Percentiles rank a stretch among this genome's conserved stretches.
Evolutionary conservation across 306 rosid genomes (phyloP).

Genomic region (Cicer judaicum): DNA sequence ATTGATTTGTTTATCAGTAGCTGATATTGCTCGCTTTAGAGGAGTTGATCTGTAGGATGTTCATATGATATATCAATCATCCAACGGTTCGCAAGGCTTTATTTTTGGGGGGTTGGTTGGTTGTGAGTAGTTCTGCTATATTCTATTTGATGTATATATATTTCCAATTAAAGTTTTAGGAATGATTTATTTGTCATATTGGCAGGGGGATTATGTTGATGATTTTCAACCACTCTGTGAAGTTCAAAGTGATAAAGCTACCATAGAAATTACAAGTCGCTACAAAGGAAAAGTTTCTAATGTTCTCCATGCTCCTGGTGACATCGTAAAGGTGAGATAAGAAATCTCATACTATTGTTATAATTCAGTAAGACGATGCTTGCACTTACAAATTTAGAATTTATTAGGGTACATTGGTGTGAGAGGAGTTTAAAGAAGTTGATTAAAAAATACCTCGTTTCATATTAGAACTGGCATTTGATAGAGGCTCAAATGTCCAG

Average conservation of each 20-base stretch:
- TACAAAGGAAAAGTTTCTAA: constrained; percentile 77
- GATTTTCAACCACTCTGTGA: constrained; percentile 93
- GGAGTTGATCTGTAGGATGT: no score
- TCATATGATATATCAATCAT: no score
- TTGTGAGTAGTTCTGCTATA: no score
- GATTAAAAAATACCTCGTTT: neutral
- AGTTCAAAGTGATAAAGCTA: constrained; percentile 99
- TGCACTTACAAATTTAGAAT: neutral
- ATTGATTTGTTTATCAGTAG: no score
- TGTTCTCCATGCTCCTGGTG: constrained; percentile 75
- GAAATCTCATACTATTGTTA: constrained; percentile 4
- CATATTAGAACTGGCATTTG: neutral
- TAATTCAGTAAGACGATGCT: constrained; percentile 13
- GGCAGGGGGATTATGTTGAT: constrained; percentile 85
- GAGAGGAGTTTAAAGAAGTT: constrained; percentile 5
- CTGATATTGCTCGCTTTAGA: no score
- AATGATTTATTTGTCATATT: constrained; percentile 35
- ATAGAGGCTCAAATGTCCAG: neutral
- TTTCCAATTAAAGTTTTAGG: neutral
- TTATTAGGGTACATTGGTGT: constrained; percentile 20
- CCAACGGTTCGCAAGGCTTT: no score
- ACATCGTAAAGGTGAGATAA: constrained; percentile 80
- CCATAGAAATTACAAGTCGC: constrained; percentile 95
- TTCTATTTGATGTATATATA: neutral
- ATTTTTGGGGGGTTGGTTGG: no score